Base-by-base conservation (phyloP, 106 monocot genomes). In the Vanilla planifolia region DNA sequence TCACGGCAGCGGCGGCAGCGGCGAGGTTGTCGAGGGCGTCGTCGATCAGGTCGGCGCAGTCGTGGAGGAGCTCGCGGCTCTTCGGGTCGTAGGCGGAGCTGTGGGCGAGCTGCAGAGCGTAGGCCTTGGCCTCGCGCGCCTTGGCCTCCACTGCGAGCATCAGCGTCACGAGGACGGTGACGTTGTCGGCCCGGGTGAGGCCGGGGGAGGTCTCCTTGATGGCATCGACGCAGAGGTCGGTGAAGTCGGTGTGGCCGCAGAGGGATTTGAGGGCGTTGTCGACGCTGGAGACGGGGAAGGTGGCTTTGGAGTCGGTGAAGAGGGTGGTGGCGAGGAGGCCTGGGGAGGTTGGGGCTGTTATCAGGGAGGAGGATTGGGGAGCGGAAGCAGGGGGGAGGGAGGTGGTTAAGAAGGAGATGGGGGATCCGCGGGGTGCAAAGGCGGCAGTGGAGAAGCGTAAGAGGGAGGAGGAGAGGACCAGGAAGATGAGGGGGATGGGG, bases 11-110 rank as follows among this genome's bases (percentile, higher is more conserved):
- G 2, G 28, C 32, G 16, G 53, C 53, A 1, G 53, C 6, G 10
- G 28, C 53, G 15, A 53, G 53, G 27, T 53, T 30, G n/a, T 53
- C 53, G 53, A 53, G 53, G 13, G 53, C 53, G 3, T 55, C 53
- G 30, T 32, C 53, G 53, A 15, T 30, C 4, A n/a, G 0, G 53
- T 55, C 53, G 32, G 32, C 16, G 53, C 53, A 55, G 30, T 55
- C 53, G 53, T 16, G 53, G 15, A 55, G 30, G n/a, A 55, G 53
- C 5, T 30, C 53, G 30, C 5, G 13, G 16, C 30, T 55, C n/a
- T 32, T 55, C 5, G 0, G 2, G n/a, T 55, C 16, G 30, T 23
- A 32, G 15, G 3, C 6, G 53, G 30, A 2, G 27, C 6, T n/a
- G 14, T 3, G 6, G 30, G 53, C 3, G 16, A 55, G 53, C 0